Conservation (phyloP, 371 early-diverging fungal genomes). For the Quaeritorhiza haematococci region DNA sequence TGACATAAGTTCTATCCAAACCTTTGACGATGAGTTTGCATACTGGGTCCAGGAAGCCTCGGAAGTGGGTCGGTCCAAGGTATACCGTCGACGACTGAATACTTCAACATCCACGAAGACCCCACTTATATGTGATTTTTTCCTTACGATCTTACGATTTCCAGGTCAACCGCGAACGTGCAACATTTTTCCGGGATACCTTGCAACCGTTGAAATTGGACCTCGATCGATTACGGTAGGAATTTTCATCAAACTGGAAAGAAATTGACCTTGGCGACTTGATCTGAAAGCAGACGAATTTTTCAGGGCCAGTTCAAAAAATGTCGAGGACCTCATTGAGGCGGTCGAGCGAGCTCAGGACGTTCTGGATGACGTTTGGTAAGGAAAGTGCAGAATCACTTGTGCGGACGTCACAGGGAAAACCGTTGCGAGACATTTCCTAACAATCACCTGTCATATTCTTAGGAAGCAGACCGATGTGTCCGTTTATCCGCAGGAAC, state of each 20-base stretch:
- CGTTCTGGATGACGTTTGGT: slow-evolving; percentile 48
- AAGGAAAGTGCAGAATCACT: neutral
- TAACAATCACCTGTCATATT: too few species aligned
- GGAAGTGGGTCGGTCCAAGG: neutral
- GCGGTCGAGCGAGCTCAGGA: slow-evolving; percentile 34
- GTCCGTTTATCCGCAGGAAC: slow-evolving; percentile 23
- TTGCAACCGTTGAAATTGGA: slow-evolving; percentile 19
- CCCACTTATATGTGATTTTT: neutral
- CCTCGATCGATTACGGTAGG: slow-evolving; percentile 15
- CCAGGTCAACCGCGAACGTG: slow-evolving; percentile 11
- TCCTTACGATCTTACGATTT: neutral
- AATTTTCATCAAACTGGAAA: slow-evolving; percentile 2
- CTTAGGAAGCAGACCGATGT: slow-evolving; percentile 33
- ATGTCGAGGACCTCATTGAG: slow-evolving; percentile 19
- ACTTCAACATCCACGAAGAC: neutral
- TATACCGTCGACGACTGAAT: neutral
- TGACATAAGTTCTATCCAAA: neutral
- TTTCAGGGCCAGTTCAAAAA: slow-evolving; percentile 11
- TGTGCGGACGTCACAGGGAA: neutral
- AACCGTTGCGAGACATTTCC: neutral
- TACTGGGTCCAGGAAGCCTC: slow-evolving; percentile 18
- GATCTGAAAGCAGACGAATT: neutral
- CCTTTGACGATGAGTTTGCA: slow-evolving; percentile 22
- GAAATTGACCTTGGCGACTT: slow-evolving; percentile 4
- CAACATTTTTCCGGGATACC: slow-evolving; percentile 4